Percentiles rank a stretch among this genome's conserved stretches.
These are phyloP conservation scores for Picochlorum sp. DNA, from an alignment of 139 green algal genomes.

Conservation along the genomic window DNA sequence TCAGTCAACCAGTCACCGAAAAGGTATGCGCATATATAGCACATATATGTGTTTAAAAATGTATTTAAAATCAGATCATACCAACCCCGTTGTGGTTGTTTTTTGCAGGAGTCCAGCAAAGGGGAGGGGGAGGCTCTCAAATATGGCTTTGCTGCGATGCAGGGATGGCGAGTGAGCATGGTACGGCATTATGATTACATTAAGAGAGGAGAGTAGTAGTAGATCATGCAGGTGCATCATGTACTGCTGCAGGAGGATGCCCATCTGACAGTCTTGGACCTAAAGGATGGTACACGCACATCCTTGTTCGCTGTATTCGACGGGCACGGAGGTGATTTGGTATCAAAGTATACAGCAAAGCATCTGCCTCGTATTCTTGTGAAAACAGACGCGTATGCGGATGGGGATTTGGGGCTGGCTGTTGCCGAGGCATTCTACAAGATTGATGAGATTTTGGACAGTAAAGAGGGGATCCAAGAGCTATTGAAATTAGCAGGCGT, in stretches of 20 bases:
- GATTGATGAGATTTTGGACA: constrained; percentile 47
- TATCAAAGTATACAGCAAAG: constrained; percentile 27
- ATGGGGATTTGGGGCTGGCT: constrained; percentile 12
- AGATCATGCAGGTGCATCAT: no score
- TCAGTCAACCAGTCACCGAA: constrained; percentile 16
- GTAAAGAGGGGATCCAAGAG: constrained; percentile 20
- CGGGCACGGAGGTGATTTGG: constrained; percentile 32
- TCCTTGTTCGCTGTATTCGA: constrained; percentile 38
- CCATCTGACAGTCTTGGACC: constrained; percentile 26
- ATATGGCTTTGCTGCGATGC: constrained; percentile 34
- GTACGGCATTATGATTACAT: constrained; percentile 5
- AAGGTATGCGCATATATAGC: constrained; percentile 8
- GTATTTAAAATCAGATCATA: no score
- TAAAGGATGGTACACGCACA: constrained; percentile 8
- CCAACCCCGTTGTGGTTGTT: neutral
- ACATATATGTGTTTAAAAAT: neutral
- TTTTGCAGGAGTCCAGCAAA: constrained; percentile 25
- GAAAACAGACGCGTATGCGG: constrained; percentile 8
- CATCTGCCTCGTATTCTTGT: constrained; percentile 20
- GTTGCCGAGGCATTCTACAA: constrained; percentile 19
- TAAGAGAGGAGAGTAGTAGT: no score
- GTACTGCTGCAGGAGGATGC: constrained; percentile 29
- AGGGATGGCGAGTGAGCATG: constrained; percentile 39
- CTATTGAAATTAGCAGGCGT: constrained; percentile 2
- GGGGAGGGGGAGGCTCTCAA: constrained; percentile 15